phyloP scores from a whole-genome alignment of 192 early-diverging fungal genomes.

The Backusella tarrabulga region DNA sequence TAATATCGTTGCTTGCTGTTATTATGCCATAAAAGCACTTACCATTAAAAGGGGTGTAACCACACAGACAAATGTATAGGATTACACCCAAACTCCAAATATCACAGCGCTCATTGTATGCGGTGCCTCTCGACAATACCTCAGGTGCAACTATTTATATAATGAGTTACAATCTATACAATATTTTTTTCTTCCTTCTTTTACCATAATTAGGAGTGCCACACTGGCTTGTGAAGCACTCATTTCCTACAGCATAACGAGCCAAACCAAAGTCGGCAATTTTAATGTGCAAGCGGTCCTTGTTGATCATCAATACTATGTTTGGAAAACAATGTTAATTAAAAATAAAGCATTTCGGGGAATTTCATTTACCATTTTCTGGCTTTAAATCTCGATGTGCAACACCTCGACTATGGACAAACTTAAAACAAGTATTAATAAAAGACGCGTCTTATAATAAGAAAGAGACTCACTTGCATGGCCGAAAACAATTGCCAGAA shows the following conservation, averaged over 20 bases:
- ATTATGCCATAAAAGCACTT: background rate
- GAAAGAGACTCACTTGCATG: conserved; percentile 43
- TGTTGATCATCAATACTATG: conserved; percentile 49
- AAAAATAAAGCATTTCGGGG: background rate
- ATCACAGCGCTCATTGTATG: conserved; percentile 44
- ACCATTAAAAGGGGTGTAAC: conserved; percentile 79
- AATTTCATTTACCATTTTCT: conserved; percentile 45
- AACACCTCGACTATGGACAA: conserved; percentile 78
- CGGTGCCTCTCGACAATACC: background rate
- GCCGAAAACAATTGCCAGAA: conserved; percentile 79
- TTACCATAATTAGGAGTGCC: conserved; percentile 84
- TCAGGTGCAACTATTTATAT: conserved; percentile 13
- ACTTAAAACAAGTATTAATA: conserved; percentile 39
- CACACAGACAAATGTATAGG: conserved; percentile 89
- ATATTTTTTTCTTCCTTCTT: background rate
- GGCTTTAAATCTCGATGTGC: conserved; percentile 93
- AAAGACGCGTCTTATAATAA: background rate
- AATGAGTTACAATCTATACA: background rate
- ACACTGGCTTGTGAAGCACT: conserved; percentile 57
- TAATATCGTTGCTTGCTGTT: background rate
- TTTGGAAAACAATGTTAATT: background rate
- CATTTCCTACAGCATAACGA: conserved; percentile 37
- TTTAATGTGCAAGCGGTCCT: conserved; percentile 63
- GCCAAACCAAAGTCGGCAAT: conserved; percentile 94
- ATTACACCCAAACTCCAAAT: conserved; percentile 97